These are phyloP conservation scores for Phytophthora tubulina DNA, from an alignment of 352 stramenopile species.

Conservation along the genomic window DNA sequence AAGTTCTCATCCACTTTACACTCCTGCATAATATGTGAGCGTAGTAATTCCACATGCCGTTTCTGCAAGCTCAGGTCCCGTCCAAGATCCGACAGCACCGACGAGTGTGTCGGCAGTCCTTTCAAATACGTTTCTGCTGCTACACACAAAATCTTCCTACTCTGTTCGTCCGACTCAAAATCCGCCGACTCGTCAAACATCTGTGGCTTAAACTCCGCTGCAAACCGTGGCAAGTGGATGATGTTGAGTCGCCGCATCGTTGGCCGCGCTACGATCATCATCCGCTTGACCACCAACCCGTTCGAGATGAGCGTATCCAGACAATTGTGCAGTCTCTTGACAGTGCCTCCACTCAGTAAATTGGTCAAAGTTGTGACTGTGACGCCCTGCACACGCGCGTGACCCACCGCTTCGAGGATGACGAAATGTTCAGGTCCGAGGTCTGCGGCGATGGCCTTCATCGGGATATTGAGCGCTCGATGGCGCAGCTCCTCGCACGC, in stretches of 20 bases:
- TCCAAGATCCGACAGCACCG: slow-evolving; percentile 76
- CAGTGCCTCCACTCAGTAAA: slow-evolving; percentile 46
- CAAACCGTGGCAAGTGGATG: slow-evolving; percentile 81
- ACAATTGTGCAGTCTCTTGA: slow-evolving; percentile 82
- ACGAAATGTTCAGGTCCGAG: slow-evolving; percentile 67
- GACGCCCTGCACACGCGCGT: slow-evolving; percentile 56
- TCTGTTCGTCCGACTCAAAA: slow-evolving; percentile 88
- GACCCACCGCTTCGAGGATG: slow-evolving; percentile 75
- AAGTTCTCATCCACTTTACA: slow-evolving; percentile 69
- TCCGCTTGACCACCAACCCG: slow-evolving; percentile 81
- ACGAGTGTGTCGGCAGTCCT: slow-evolving; percentile 63
- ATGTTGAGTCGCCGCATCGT: slow-evolving; percentile 81
- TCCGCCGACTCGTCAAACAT: slow-evolving; percentile 79
- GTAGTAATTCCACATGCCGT: slow-evolving; percentile 72
- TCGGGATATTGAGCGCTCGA: slow-evolving; percentile 74
- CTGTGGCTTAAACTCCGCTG: slow-evolving; percentile 57
- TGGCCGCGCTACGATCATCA: slow-evolving; percentile 78
- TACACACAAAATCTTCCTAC: slow-evolving; percentile 67
- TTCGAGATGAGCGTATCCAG: slow-evolving; percentile 86
- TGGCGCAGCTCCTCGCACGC: slow-evolving; percentile 75
- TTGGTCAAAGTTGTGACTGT: slow-evolving; percentile 61
- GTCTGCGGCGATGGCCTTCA: slow-evolving; percentile 69
- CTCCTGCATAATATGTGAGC: slow-evolving; percentile 75
- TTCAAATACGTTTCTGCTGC: slow-evolving; percentile 72
- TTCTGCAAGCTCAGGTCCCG: slow-evolving; percentile 76